Evolutionary conservation across 768 basidiomycete species (phyloP), one percentile per base, ranked within the genome.

Genomic region (Rhodotorula taiwanensis): DNA sequence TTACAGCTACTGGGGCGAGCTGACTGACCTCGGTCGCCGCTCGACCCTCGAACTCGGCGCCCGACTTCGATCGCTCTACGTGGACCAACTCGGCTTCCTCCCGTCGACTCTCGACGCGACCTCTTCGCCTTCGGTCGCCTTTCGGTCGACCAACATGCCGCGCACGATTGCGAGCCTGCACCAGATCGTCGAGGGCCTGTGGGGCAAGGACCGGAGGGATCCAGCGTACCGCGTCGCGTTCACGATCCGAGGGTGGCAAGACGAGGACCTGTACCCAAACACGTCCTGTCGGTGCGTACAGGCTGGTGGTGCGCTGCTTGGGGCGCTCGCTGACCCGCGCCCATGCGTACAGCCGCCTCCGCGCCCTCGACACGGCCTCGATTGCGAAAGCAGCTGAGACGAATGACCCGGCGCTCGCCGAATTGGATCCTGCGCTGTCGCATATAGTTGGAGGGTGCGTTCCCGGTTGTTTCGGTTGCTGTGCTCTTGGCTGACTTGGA

Each of bases 131-230:
- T 13, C 31, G 9, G 56, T 70, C n/a, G 23, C 44, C 18, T 68
- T 72, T 31, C 52, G 85, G 51, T 85, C 83, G 21, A 90, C 88
- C 4, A 86, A 87, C 71, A 82, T 90, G 74, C 82, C 87, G 0
- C 79, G 88, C 39, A 89, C 87, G 9, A 83, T 84, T 21, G 86
- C 89, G 69, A 84, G 84, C 0, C 75, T 88, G 23, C 84, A 86
- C 67, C 83, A 89, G 66, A 78, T 89, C 41, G 77, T 86, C n/a
- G 79, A 83, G 53, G 87, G 87, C 2, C 73, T 90, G 51, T 89
- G 88, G 45, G 34, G 45, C 70, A 86, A 85, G 3, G 75, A 28
- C 21, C 27, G 42, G 34, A 25, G 59, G n/a, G 57, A 44, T 5
- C 33, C 48, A 23, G 54, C 34, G 20, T 2, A 44, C 23, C 51